Evolutionary conservation across 1,284 basidiomycete species (phyloP).

Genomic region (Ceratobasidium papillatum): DNA sequence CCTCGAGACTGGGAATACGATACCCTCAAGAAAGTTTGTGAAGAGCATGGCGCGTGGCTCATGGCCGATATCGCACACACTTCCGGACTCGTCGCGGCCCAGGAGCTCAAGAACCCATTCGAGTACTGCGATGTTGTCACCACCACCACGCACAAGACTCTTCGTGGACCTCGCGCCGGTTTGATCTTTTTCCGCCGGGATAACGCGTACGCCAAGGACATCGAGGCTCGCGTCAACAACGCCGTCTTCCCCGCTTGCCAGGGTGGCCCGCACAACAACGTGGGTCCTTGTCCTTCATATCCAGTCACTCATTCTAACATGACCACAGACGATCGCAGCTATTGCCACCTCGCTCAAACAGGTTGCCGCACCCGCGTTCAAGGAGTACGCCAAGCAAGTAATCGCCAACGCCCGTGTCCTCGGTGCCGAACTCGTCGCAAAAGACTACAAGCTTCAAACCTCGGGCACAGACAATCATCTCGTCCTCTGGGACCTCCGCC

Average conservation of each 20-base stretch:
- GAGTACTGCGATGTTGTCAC: constrained; percentile 97
- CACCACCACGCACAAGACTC: constrained; percentile 99
- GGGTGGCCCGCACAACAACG: constrained; percentile 99
- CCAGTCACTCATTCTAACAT: constrained; percentile 10
- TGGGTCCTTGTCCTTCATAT: constrained; percentile 53
- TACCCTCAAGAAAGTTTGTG: constrained; percentile 81
- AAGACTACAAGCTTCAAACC: constrained; percentile 96
- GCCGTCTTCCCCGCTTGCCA: constrained; percentile 99
- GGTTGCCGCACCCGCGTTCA: constrained; percentile 90
- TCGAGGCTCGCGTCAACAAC: constrained; percentile 96
- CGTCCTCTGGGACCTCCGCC: constrained; percentile 97
- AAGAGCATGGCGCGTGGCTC: constrained; percentile 90
- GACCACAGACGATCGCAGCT: constrained; percentile 87
- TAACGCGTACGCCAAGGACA: constrained; percentile 73
- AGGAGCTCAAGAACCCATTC: constrained; percentile 93
- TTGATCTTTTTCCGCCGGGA: constrained; percentile 99
- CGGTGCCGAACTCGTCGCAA: constrained; percentile 71
- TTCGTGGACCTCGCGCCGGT: constrained; percentile 97
- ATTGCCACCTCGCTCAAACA: constrained; percentile 96
- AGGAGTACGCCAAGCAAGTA: constrained; percentile 94
- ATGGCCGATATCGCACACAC: constrained; percentile 99
- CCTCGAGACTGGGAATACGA: constrained; percentile 98
- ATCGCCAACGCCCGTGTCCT: constrained; percentile 86
- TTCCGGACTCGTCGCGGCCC: constrained; percentile 93
- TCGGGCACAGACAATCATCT: constrained; percentile 98